A percentile compares a stretch with the other conserved stretches of the same genome.
Conservation (phyloP, 805 yeast genomes). For the Candida vartiovaarae region DNA sequence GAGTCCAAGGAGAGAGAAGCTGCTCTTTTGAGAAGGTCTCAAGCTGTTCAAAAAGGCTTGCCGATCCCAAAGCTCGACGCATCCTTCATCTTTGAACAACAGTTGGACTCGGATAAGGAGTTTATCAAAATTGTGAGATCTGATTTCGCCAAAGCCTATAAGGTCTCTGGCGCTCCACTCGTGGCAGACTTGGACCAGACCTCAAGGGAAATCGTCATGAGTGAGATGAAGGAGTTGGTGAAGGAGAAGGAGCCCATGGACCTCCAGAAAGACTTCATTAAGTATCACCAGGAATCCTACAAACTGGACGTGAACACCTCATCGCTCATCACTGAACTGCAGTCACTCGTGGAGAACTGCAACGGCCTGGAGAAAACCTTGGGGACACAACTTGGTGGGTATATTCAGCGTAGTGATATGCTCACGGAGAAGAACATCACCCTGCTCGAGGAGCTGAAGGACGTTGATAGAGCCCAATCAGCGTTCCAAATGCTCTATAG, state of each 20-base stretch:
- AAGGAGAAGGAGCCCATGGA: constrained; percentile 2
- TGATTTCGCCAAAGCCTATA: constrained; percentile 31
- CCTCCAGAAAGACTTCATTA: constrained; percentile 8
- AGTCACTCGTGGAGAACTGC: constrained; percentile 9
- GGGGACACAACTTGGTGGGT: constrained; percentile 7
- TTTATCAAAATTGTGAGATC: constrained; percentile 31
- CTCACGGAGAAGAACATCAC: constrained; percentile 8
- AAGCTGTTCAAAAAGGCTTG: constrained; percentile 38
- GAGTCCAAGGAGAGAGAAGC: constrained; percentile 9
- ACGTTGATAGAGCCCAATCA: constrained; percentile 16
- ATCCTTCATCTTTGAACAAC: not conserved
- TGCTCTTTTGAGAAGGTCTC: constrained; percentile 35
- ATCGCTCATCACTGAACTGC: constrained; percentile 5
- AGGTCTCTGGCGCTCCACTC: constrained; percentile 12
- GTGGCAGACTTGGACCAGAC: constrained; percentile 18
- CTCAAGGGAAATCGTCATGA: constrained; percentile 1
- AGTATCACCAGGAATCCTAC: constrained; percentile 2
- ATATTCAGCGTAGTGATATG: constrained; percentile 6
- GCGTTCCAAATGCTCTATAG: constrained; percentile 17
- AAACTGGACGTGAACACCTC: not conserved
- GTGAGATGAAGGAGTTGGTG: constrained; percentile 9
- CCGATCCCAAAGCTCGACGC: constrained; percentile 30
- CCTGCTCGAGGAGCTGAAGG: constrained; percentile 12
- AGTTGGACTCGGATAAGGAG: constrained; percentile 25
- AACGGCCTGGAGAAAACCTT: constrained; percentile 14